A percentile compares a stretch with the other conserved stretches of the same genome.
These are phyloP conservation scores for Leccinum griseonigrum DNA, from an alignment of 1,284 basidiomycete species.

Conservation along the genomic window DNA sequence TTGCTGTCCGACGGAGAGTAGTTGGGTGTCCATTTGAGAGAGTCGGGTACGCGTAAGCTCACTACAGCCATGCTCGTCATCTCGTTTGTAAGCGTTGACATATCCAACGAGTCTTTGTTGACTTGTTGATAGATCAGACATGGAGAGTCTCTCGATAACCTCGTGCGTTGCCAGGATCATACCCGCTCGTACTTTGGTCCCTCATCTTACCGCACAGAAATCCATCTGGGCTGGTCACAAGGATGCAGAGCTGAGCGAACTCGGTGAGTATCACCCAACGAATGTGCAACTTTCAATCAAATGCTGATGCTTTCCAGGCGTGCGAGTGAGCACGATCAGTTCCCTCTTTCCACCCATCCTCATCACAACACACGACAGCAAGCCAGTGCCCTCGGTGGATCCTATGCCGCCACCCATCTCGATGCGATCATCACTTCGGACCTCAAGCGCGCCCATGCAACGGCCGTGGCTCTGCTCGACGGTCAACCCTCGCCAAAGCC, in stretches of 20 bases:
- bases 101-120: slow-evolving; percentile 16
- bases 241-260: slow-evolving; percentile 79
- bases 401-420: slow-evolving; percentile 57
- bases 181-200: neutral
- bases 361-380: slow-evolving; percentile 48
- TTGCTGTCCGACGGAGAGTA: slow-evolving; percentile 67
- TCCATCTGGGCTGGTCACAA: slow-evolving; percentile 80
- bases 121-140: slow-evolving; percentile 60
- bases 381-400: slow-evolving; percentile 74
- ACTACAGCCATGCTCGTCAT: slow-evolving; percentile 20
- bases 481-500: slow-evolving; percentile 53
- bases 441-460: slow-evolving; percentile 73
- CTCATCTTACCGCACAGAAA: slow-evolving; percentile 34
- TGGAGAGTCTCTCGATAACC: slow-evolving; percentile 74
- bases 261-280: slow-evolving; percentile 52
- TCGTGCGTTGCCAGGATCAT: slow-evolving; percentile 34
- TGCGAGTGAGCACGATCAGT: slow-evolving; percentile 48
- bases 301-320: slow-evolving; percentile 42
- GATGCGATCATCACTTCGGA: slow-evolving; percentile 77
- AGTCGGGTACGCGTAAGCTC: slow-evolving; percentile 23
- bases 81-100: slow-evolving; percentile 25
- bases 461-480: slow-evolving; percentile 60
- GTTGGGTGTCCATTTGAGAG: slow-evolving; percentile 30
- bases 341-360: neutral
- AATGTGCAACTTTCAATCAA: slow-evolving; percentile 1